Evolutionary conservation across 2,329 filamentous ascomycete genomes (phyloP).

Genomic region (Ceratocystis destructans): DNA sequence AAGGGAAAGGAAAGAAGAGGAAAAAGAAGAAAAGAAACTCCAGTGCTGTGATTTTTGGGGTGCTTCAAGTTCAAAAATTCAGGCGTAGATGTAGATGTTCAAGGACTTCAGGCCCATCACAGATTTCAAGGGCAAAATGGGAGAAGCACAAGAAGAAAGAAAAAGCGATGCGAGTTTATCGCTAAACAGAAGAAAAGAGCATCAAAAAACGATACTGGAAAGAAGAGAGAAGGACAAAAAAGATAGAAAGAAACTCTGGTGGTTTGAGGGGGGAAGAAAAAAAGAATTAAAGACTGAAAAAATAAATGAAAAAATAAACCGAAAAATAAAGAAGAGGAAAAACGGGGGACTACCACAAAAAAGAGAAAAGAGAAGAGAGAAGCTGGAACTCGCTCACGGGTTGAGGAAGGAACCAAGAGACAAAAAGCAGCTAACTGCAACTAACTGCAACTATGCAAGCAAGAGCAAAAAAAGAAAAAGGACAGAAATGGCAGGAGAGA

Average conservation of each 20-base stretch:
- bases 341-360: background rate
- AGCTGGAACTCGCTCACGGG: background rate
- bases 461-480: background rate
- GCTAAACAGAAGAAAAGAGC: background rate
- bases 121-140: background rate
- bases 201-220: background rate
- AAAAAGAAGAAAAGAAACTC: background rate
- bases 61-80: background rate
- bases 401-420: background rate
- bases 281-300: background rate
- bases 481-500: background rate
- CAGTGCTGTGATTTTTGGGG: background rate
- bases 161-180: background rate
- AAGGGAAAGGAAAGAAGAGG: background rate
- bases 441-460: background rate
- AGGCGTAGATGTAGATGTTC: background rate
- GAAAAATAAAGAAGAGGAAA: slow-evolving; percentile 3
- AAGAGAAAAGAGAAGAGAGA: slow-evolving; percentile 2
- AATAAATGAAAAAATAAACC: slow-evolving; percentile 3
- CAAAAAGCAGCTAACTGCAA: background rate
- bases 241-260: background rate
- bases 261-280: slow-evolving; percentile 8
- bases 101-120: background rate
- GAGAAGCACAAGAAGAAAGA: background rate
- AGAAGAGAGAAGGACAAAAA: background rate